A percentile compares a stretch with the other conserved stretches of the same genome.
Conservation (phyloP, 257 asterid species). For the Scutellaria galericulata region DNA sequence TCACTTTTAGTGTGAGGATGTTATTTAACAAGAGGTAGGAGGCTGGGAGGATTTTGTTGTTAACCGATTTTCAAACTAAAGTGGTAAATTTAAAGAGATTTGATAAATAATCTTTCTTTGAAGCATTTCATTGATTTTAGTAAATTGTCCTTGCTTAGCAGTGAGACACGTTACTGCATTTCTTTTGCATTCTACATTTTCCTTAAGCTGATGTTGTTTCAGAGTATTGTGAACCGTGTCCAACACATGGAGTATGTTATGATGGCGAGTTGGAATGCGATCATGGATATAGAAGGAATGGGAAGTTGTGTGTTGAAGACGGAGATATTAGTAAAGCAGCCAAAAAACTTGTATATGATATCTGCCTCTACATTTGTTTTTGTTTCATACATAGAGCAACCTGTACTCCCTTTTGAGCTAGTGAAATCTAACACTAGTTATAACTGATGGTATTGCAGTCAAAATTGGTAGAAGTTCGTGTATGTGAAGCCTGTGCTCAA, state of each 20-base stretch:
- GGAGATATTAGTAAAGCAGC: conserved; percentile 67
- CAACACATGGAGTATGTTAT: conserved; percentile 71
- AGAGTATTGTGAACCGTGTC: conserved; percentile 87
- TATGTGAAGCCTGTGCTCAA: conserved; percentile 73
- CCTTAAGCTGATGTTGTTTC: conserved; percentile 40
- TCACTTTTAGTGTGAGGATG: neutral
- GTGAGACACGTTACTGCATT: neutral
- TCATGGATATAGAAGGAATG: conserved; percentile 64
- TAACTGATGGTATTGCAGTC: conserved; percentile 63
- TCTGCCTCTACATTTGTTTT: conserved; percentile 19
- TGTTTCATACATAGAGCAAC: conserved; percentile 25
- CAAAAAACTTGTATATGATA: conserved; percentile 57
- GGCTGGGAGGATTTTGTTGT: conserved; percentile 21
- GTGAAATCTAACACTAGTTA: conserved; percentile 32
- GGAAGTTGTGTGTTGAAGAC: conserved; percentile 75
- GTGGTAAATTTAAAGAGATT: neutral
- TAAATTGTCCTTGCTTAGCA: conserved; percentile 21
- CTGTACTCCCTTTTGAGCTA: conserved; percentile 5
- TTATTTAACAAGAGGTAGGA: neutral
- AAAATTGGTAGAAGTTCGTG: conserved; percentile 59
- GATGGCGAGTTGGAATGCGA: conserved; percentile 80
- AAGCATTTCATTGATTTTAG: neutral
- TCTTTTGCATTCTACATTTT: conserved; percentile 17
- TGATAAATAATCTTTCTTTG: neutral
- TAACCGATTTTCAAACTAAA: conserved; percentile 3